A percentile compares a stretch with the other conserved stretches of the same genome.
phyloP scores from a whole-genome alignment of 2,329 filamentous ascomycete genomes.

The Ampelomyces quisqualis region DNA sequence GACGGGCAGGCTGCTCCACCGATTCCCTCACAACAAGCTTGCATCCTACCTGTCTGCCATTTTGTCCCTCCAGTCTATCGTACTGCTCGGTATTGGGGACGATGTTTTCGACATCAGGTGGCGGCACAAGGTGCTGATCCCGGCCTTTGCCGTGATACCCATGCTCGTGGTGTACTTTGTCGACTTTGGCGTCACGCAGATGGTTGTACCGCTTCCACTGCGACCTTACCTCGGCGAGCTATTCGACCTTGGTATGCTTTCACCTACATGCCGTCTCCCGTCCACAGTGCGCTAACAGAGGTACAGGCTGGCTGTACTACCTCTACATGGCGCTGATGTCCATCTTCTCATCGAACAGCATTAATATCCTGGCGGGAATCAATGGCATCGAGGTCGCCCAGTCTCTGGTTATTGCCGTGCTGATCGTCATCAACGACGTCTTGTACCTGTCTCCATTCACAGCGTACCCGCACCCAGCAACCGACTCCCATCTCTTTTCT shows the following conservation, averaged over 20 bases:
- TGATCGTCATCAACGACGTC: conserved; percentile 82
- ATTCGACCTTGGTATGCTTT: conserved; percentile 65
- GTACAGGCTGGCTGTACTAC: conserved; percentile 68
- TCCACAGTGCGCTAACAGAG: conserved; percentile 16
- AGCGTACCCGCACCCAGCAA: conserved; percentile 84
- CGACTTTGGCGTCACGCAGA: conserved; percentile 94
- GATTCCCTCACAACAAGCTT: conserved; percentile 94
- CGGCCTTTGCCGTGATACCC: conserved; percentile 87
- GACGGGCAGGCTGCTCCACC: conserved; percentile 80
- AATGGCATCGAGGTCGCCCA: conserved; percentile 97
- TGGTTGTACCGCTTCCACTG: conserved; percentile 85
- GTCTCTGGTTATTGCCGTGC: conserved; percentile 81
- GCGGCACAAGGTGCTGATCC: conserved; percentile 98
- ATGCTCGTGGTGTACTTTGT: conserved; percentile 97
- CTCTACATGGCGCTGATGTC: conserved; percentile 93
- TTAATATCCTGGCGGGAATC: conserved; percentile 99
- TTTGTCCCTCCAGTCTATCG: conserved; percentile 85
- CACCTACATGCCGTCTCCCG: neutral
- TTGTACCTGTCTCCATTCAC: conserved; percentile 77
- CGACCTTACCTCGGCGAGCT: conserved; percentile 82
- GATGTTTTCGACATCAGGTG: conserved; percentile 98
- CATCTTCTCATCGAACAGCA: conserved; percentile 97
- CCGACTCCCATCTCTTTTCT: conserved; percentile 93
- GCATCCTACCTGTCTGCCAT: conserved; percentile 94
- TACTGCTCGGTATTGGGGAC: conserved; percentile 89